Evolutionary conservation across 106 monocot species (phyloP), one percentile per base, ranked within the genome.

Genomic region (Acorus gramineus): DNA sequence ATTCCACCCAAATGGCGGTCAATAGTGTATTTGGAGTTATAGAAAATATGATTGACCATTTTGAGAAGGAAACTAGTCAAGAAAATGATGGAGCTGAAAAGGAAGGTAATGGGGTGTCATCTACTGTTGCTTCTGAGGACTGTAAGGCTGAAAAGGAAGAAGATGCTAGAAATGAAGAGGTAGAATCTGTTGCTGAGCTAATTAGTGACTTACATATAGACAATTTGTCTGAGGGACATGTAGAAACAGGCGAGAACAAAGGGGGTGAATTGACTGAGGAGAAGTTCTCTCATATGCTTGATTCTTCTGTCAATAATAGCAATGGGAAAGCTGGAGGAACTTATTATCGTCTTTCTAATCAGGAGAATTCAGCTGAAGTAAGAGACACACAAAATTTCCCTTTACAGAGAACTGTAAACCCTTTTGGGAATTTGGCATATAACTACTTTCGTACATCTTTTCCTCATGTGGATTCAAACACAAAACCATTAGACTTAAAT

Each of bases 21-120:
- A 98, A 89, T 47, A 98, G 76, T 77, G 98, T 98, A 11, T 98
- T 88, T 74, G 98, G 88, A 53, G 98, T 98, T 71, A 64, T 92
- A 73, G 98, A 98, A 70, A 81, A 89, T 65, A 84, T 98, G 88
- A 92, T 98, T 55, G 98, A 98, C 56, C 85, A 98, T 44, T 71
- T 85, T 46, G 92, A 98, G 76, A 89, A 91, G 79, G 77, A 71
- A 66, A 76, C 62, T 50, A 76, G 74, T 4, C 42, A 70, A 54
- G 74, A 55, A 61, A 69, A 75, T 53, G 73, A 58, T 55, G 71
- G 57, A 53, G 64, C 44, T 55, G 53, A 54, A 55, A 54, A 64
- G 13, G 55, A 63, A 63, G 53, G 4, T 57, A 69, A 49, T 9
- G 63, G 82, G 57, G 57, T 75, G 42, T 55, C 67, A 65, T 42